These are phyloP conservation scores for Debaryomyces sp. DNA, from an alignment of 1,139 yeast species.

Conservation along the genomic window DNA sequence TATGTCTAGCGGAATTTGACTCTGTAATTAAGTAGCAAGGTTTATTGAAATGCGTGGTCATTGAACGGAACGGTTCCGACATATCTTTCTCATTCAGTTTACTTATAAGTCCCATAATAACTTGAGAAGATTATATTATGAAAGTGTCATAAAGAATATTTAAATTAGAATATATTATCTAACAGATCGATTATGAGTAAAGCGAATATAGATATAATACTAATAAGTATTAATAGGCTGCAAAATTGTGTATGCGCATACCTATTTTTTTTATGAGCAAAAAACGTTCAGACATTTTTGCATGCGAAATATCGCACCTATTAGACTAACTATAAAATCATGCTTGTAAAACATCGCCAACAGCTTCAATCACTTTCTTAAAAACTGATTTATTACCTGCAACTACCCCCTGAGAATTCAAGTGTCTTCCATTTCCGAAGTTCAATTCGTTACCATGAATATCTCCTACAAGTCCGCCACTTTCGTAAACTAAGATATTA, in stretches of 20 bases:
- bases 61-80: background rate
- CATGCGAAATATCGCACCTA: background rate
- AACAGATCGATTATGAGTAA: background rate
- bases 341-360: constrained; percentile 31
- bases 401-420: constrained; percentile 85
- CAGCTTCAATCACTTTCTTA: constrained; percentile 61
- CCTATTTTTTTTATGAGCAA: constrained; percentile 1
- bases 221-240: constrained; percentile 2
- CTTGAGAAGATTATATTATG: background rate
- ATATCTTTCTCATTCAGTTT: background rate
- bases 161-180: background rate
- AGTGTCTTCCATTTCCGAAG: constrained; percentile 85
- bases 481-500: constrained; percentile 77
- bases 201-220: background rate
- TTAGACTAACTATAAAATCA: background rate
- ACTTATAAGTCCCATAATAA: background rate
- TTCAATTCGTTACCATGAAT: constrained; percentile 72
- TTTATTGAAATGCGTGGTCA: background rate
- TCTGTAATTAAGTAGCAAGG: background rate
- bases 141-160: background rate
- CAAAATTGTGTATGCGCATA: constrained; percentile 7
- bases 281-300: background rate
- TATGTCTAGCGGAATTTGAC: background rate
- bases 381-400: constrained; percentile 78
- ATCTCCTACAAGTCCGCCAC: constrained; percentile 92